Evolutionary conservation across 2,329 filamentous ascomycete genomes (phyloP), one percentile per base, ranked within the genome.

Genomic region (Sclerotinia sclerotiorum): DNA sequence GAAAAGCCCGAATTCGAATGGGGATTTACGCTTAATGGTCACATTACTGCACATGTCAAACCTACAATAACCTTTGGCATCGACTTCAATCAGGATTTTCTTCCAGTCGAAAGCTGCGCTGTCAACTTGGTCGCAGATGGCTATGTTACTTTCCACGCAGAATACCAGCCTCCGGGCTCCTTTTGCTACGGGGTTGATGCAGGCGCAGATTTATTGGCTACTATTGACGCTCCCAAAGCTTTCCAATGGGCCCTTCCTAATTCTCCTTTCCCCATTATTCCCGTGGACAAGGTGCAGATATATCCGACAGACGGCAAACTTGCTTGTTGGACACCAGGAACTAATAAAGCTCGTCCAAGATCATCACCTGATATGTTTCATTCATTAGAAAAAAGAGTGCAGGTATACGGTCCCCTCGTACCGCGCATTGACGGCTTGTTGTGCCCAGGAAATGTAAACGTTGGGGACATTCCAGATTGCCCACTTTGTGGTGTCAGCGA

Each of bases 21-120:
- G n/a, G 32, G 60, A n/a, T 19, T 64, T 21, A 48, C 44, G 21
- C 10, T 29, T 49, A 52, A 64, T 17, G 44, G 60, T 17, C 60
- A 64, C 11, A 24, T 65, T 42, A 65, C 48, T 32, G 62, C 48
- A 46, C 48, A 65, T 35, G 29, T 55, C 62, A 65, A 65, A 48
- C 62, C 49, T n/a, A 55, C 32, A 11, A 32, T 55, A 29, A 65
- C n/a, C 32, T 65, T 39, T 39, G 62, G 48, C 17, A 65, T 65
- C 39, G 46, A 65, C 46, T 65, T 65, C 17, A 65, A 65, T 55
- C 46, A 24, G n/a, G 39, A 65, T 46, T 65, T 65, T 44, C 24
- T 65, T 39, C 21, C 32, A 21, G n/a, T 55, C 19, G 49, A 55
- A 17, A 24, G n/a, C 29, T 24, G n/a, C 5, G 32, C 62, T 17